phyloP scores from a whole-genome alignment of 2,329 filamentous ascomycete species.

The Calonectria ilicicola region DNA sequence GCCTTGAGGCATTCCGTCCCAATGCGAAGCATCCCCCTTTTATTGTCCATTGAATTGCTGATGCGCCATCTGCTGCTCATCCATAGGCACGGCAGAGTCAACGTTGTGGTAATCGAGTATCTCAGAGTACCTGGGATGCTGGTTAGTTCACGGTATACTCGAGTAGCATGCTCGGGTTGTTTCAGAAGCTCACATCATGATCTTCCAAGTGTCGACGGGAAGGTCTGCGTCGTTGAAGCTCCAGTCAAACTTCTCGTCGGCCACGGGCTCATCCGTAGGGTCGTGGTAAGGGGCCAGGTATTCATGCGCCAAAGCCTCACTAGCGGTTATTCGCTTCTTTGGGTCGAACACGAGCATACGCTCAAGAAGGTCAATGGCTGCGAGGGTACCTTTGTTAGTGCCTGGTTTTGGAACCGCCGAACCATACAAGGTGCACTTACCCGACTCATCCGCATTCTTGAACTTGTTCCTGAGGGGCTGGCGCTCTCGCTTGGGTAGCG shows the following conservation, averaged over 20 bases:
- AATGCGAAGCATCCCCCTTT: slow-evolving; percentile 43
- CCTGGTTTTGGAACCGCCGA: neutral
- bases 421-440: slow-evolving; percentile 60
- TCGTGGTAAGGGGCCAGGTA: slow-evolving; percentile 98
- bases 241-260: slow-evolving; percentile 99
- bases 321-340: slow-evolving; percentile 92
- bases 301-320: slow-evolving; percentile 87
- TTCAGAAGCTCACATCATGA: slow-evolving; percentile 87
- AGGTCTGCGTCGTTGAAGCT: slow-evolving; percentile 99
- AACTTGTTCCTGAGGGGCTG: slow-evolving; percentile 91
- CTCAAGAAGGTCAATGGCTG: slow-evolving; percentile 93
- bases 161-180: neutral
- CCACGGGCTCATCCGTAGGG: slow-evolving; percentile 93
- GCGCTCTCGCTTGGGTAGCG: slow-evolving; percentile 92
- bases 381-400: neutral
- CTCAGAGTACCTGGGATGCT: slow-evolving; percentile 85
- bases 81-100: slow-evolving; percentile 62
- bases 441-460: slow-evolving; percentile 89
- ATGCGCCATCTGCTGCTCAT: slow-evolving; percentile 50
- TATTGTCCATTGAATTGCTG: slow-evolving; percentile 51
- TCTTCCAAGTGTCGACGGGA: slow-evolving; percentile 99
- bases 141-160: slow-evolving; percentile 14
- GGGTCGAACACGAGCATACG: slow-evolving; percentile 98
- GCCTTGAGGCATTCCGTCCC: slow-evolving; percentile 37
- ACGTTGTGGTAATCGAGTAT: slow-evolving; percentile 99